Evolutionary conservation across 2,329 filamentous ascomycete genomes (phyloP), one percentile per base, ranked within the genome.

Genomic region (Parascedosporium putredinis): DNA sequence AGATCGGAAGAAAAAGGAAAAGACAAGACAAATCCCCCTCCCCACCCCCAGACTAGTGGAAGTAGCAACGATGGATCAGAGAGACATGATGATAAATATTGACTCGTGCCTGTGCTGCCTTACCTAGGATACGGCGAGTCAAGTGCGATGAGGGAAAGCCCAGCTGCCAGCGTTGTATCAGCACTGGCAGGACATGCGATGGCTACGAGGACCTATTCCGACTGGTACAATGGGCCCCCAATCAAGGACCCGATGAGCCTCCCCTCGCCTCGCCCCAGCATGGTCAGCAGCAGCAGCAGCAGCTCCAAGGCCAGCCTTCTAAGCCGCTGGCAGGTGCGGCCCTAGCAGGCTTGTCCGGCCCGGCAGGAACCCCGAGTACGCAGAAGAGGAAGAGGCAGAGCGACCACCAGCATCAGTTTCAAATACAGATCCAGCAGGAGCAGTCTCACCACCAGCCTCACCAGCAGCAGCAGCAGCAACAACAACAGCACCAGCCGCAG

Each of bases 161-260:
- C 4, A 60, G 47, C 22, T 67, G 65, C 52, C 53, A 60, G 40
- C 67, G 60, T 50, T 64, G 64, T 51, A 56, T 65, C 58, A 56
- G 53, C 48, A 69, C 67, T 31, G 67, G 67, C 24, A 67, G 67
- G 24, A 65, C 58, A 42, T 71, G 68, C 42, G 68, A 70, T 45
- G 68, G 67, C 50, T 71, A 70, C 51, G 62, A 66, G 53, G 68
- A 66, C 34, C 59, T 62, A 4, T 70, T 70, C 43, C 46, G 46
- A 10, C 24, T 49, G 14, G 46, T 49, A 5, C 46, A 49, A 27
- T 49, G 46, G 46, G 6, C 46, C 23, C 46, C 46, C 9, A 42
- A 42, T 24, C 34, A 49, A 5, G 16, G 27, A 18, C 24, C 34
- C 8, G 34, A 14, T 8, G 10, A 3, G 5, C n/a, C 23, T 23